Percentiles rank a stretch among this genome's conserved stretches.
Evolutionary conservation across 2,329 filamentous ascomycete genomes (phyloP).

Genomic region (Coniochaeta sp.): DNA sequence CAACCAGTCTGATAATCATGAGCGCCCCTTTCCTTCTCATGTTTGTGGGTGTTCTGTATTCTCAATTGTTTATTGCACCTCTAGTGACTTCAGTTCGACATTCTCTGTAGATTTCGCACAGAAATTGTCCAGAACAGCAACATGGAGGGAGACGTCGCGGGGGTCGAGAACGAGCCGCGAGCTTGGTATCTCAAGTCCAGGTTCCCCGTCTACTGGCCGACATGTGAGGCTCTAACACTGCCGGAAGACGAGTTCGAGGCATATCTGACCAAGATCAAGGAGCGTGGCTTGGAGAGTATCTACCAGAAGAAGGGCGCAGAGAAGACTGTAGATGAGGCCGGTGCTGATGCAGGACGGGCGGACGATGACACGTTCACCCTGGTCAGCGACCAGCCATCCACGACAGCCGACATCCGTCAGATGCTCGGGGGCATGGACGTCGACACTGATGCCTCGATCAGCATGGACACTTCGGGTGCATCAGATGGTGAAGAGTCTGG

Average conservation of each 20-base stretch:
- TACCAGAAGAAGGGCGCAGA: background rate
- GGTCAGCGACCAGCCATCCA: conserved; percentile 3
- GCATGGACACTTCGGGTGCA: background rate
- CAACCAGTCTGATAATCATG: no score
- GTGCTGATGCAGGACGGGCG: background rate
- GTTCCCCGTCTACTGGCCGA: conserved; percentile 29
- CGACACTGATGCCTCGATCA: no score
- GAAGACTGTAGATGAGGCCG: conserved; percentile 12
- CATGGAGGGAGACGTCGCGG: background rate
- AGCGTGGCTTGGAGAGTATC: background rate
- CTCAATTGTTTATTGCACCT: no score
- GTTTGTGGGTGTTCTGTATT: no score
- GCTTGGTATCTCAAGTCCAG: conserved; percentile 31
- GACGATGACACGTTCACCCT: conserved; percentile 7
- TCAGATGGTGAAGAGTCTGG: background rate
- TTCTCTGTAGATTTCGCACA: no score
- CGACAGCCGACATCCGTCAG: conserved; percentile 8
- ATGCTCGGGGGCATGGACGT: conserved; percentile 4
- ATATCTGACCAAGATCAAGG: conserved; percentile 10
- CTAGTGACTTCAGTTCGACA: no score
- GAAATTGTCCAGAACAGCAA: background rate
- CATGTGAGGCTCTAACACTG: conserved; percentile 23
- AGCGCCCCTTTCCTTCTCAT: no score
- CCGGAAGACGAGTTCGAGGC: conserved; percentile 23
- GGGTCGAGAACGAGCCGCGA: conserved; percentile 2